Evolutionary conservation across 2,329 filamentous ascomycete genomes (phyloP).

Genomic region (Sporothrix phasma): DNA sequence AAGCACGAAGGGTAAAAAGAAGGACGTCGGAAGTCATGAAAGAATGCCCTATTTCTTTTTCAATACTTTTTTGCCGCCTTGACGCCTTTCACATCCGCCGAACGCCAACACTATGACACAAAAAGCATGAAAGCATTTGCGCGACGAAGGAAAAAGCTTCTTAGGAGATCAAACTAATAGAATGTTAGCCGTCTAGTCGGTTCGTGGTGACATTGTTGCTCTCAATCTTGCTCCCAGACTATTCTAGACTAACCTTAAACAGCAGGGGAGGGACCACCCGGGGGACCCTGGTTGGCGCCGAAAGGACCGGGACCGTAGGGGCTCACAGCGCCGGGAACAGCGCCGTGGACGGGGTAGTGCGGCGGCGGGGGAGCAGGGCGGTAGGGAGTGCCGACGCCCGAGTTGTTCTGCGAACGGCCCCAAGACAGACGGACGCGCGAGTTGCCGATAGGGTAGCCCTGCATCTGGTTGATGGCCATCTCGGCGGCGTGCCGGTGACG

Average conservation of each 20-base stretch:
- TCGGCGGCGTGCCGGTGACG: conserved; percentile 97
- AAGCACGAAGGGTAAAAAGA: background rate
- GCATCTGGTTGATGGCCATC: conserved; percentile 99
- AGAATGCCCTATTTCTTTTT: background rate
- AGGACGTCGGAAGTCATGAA: background rate
- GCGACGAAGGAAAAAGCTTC: conserved; percentile 17
- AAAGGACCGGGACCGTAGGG: conserved; percentile 39
- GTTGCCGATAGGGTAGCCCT: conserved; percentile 98
- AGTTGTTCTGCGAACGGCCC: conserved; percentile 96
- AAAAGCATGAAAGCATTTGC: conserved; percentile 20
- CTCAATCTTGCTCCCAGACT: too few relatives aligned
- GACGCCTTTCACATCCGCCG: conserved; percentile 16
- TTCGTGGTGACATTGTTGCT: too few relatives aligned
- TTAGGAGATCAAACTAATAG: conserved; percentile 13
- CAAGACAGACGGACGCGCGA: conserved; percentile 94
- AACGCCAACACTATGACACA: conserved; percentile 21
- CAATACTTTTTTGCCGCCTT: background rate
- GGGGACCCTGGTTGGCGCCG: conserved; percentile 36
- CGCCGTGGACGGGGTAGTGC: conserved; percentile 35
- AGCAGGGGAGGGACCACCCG: conserved; percentile 20
- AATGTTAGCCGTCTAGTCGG: background rate
- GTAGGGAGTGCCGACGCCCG: conserved; percentile 93
- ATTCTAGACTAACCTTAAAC: conserved; percentile 15
- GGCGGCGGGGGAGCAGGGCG: conserved; percentile 70
- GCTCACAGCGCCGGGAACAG: conserved; percentile 29